These are phyloP conservation scores for Fusarium napiforme DNA, from an alignment of 2,329 filamentous ascomycete species.

Conservation along the genomic window DNA sequence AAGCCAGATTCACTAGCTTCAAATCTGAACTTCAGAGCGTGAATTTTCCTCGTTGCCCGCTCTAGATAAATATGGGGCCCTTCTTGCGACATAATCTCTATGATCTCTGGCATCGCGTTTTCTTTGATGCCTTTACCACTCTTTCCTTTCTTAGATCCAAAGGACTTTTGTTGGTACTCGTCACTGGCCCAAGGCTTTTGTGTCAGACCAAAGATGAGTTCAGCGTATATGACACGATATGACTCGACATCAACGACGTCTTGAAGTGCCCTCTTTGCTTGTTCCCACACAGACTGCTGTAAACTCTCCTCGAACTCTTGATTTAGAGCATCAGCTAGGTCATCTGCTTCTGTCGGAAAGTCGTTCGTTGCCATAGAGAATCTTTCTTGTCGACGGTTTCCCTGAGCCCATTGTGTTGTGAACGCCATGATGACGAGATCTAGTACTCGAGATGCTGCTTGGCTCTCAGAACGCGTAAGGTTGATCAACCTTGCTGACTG, in stretches of 20 bases:
- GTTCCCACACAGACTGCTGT: neutral
- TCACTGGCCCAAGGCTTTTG: neutral
- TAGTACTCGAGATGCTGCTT: neutral
- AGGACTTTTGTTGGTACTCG: neutral
- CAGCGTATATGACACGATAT: neutral
- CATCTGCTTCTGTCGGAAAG: rapidly evolving
- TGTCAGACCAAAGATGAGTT: neutral
- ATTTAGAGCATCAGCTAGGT: neutral
- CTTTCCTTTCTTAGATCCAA: neutral
- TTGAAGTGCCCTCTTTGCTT: neutral
- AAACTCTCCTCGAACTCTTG: neutral
- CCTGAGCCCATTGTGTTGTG: neutral
- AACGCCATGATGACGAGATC: rapidly evolving
- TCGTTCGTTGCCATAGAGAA: rapidly evolving
- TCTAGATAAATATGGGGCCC: neutral
- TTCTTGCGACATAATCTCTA: neutral
- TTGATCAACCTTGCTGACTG: neutral
- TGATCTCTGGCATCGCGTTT: neutral
- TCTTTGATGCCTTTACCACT: neutral
- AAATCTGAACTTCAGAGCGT: neutral
- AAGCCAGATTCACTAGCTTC: neutral
- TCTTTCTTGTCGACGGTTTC: neutral
- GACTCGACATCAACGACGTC: neutral
- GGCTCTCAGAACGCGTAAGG: rapidly evolving
- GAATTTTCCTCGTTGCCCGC: neutral